Percentiles rank a stretch among this genome's conserved stretches.
Conservation (phyloP, 257 asterid genomes). For the Fraxinus quadrangulata region DNA sequence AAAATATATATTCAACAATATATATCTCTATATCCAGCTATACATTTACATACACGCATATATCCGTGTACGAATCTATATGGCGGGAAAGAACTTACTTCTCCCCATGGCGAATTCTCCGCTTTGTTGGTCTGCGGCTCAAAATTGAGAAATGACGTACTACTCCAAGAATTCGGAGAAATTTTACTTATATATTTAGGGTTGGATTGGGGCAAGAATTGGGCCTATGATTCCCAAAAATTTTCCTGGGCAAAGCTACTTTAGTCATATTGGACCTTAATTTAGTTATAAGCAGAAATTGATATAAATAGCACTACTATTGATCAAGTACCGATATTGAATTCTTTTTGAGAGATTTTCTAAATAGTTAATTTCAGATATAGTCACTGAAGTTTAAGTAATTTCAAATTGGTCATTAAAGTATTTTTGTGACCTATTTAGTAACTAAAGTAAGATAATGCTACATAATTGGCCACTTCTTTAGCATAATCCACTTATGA, state of each 20-base stretch:
- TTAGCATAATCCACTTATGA: no score
- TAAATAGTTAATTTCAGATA: no score
- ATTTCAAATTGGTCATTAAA: no score
- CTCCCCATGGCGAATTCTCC: conserved; percentile 63
- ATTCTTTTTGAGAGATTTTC: no score
- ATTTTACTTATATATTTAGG: background rate
- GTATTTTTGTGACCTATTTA: no score
- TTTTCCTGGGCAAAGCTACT: background rate
- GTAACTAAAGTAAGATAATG: no score
- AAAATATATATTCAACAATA: background rate
- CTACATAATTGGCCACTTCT: no score
- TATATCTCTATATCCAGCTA: background rate
- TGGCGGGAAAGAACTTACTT: conserved; percentile 47
- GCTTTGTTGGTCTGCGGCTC: conserved; percentile 26
- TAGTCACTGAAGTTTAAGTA: no score
- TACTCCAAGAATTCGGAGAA: background rate
- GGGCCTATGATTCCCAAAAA: background rate
- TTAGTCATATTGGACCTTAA: background rate
- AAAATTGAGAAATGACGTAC: background rate
- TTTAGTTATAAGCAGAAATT: no score
- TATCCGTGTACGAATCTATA: background rate
- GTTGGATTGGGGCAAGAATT: background rate
- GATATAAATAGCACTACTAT: background rate
- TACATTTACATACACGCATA: background rate
- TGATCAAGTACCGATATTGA: no score